Evolutionary conservation across 352 stramenopile genomes (phyloP), one percentile per base, ranked within the genome.

Genomic region (Blastocystis sp.): DNA sequence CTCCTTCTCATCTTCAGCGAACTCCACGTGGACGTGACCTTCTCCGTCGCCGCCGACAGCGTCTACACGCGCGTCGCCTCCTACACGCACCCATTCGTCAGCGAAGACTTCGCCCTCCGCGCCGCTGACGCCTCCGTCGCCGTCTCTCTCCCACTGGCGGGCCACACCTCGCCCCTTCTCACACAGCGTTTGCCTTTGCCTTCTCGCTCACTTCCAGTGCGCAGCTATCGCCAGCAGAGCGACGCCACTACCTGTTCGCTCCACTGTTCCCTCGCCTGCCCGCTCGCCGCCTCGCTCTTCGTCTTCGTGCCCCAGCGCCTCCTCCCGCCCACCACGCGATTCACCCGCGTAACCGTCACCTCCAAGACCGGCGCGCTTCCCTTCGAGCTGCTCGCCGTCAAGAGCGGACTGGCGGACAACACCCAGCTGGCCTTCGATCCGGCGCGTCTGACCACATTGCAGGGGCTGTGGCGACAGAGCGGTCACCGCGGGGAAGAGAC

Each of bases 11-110:
- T n/a, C 57, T 79, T 79, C n/a, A 79, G 69, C 57, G 38, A 79
- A 34, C 3, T 79, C 2, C 69, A 54, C 1, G 11, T 79, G 1
- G 69, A 79, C 19, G 17, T 79, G 1, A 54, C 52, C 7, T 79
- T 62, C 28, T 79, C 69, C 11, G 63, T 10, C 11, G 21, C n/a
- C 17, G 19, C n/a, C 9, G 69, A 79, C 19, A 63, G 21, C 34
- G 3, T 21, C 2, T 79, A 63, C 40, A 64, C 69, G 28, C 69
- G 69, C 10, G 63, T 11, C 57, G 60, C 45, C 9, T 79, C 69
- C 48, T 79, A 64, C 40, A n/a, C 60, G 4, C 38, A 62, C 34
- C 17, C 10, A 3, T 79, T 79, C 14, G 14, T 79, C 28, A 63
- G 28, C 6, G 69, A 63, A 0, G 42, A 62, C 64, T 11, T 54